Base-by-base conservation (phyloP, 495 filamentous ascomycete species). In the Parachaetomium inaequale region DNA sequence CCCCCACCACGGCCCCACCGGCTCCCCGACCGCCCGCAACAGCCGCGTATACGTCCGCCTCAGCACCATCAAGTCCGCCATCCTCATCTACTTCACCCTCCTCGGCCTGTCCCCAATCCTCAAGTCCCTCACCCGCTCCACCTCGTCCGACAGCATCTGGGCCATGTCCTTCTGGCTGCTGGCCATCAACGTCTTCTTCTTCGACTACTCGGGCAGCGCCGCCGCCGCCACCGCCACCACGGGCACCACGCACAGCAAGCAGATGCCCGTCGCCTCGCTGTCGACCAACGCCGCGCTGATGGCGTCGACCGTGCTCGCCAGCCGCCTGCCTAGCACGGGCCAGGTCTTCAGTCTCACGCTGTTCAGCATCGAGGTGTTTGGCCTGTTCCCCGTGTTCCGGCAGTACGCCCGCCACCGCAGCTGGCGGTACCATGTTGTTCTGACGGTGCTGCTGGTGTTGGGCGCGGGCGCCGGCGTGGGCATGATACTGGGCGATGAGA, bases 331-430 rank as follows among this genome's bases (percentile, higher is more conserved):
- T 2, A 88, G 85, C 47, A 97, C 95, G 0, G 91, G 90, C 0
- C 92, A 98, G 70, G 94, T 98, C 10, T 98, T 98, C 76, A 93
- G 89, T 58, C 81, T 98, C 4, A 96, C 93, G 28, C 82, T 98
- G 2, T 98, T 98, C 79, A 89, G 85, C 61, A 98, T 98, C 70
- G 92, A 98, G 72, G 92, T 98, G 6, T 98, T 98, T 68, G 94
- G 92, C 0, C 80, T 98, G 12, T 98, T 98, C 68, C 94, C 94
- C 14, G 91, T 98, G 2, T 98, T 98, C 69, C 82, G 95, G 10
- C 85, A 92, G 7, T 90, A 95, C 64, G 81, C 96, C 6, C 84
- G 91, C 21, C 89, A 92, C 68, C 82, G 88, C 17, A 91, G 86
- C 49, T 96, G 91, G 91, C 84, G 79, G 4, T 90, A 91, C 25